These are phyloP conservation scores for Clonostachys rhizophaga DNA, from an alignment of 2,329 filamentous ascomycete genomes.

Conservation along the genomic window DNA sequence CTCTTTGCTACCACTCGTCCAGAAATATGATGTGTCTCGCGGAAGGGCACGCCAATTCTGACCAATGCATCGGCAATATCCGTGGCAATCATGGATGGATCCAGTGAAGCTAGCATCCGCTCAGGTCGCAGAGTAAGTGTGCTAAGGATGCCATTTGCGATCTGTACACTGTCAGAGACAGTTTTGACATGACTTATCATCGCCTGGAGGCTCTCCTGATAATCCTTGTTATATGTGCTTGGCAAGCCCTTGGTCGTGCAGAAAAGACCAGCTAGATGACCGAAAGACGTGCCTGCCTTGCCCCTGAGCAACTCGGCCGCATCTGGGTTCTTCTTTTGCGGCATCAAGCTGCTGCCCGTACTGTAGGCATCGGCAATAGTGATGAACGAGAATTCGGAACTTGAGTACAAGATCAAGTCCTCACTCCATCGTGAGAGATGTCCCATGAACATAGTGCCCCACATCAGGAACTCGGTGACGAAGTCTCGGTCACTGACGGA, in stretches of 20 bases:
- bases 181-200: slow-evolving; percentile 83
- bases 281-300: slow-evolving; percentile 15
- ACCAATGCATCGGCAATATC: slow-evolving; percentile 64
- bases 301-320: slow-evolving; percentile 15
- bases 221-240: slow-evolving; percentile 84
- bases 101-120: slow-evolving; percentile 74
- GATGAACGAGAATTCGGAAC: not conserved
- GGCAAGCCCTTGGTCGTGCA: slow-evolving; percentile 55
- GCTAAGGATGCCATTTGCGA: slow-evolving; percentile 74
- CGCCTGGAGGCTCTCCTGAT: slow-evolving; percentile 86
- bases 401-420: slow-evolving; percentile 59
- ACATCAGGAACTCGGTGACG: slow-evolving; percentile 76
- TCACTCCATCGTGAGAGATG: slow-evolving; percentile 80
- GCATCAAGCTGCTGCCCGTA: slow-evolving; percentile 7
- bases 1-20: slow-evolving; percentile 59
- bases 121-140: slow-evolving; percentile 67
- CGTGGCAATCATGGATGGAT: slow-evolving; percentile 78
- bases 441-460: slow-evolving; percentile 72
- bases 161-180: slow-evolving; percentile 74
- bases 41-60: slow-evolving; percentile 67
- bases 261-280: slow-evolving; percentile 40
- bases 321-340: slow-evolving; percentile 27
- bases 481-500: slow-evolving; percentile 78
- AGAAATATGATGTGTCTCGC: slow-evolving; percentile 75
- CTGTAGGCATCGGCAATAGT: slow-evolving; percentile 41